These are phyloP conservation scores for Dictyostelium intermedium DNA, from an alignment of 78 protist species.

Conservation along the genomic window DNA sequence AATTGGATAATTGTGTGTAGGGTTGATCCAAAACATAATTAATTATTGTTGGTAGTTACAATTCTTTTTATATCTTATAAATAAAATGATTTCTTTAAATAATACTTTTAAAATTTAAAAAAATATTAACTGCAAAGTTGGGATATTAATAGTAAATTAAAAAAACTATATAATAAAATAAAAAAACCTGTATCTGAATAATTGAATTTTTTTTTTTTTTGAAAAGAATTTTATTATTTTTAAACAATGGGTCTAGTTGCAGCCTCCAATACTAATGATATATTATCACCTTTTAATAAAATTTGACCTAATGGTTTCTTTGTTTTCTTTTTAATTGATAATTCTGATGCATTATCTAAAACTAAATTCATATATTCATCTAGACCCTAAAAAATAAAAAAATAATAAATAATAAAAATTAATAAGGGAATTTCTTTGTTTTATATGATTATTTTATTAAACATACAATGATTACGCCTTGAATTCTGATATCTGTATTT, in stretches of 20 bases:
- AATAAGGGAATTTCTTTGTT: no score
- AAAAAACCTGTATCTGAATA: no score
- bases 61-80: no score
- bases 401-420: not conserved
- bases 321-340: constrained; percentile 88
- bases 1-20: no score
- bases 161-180: no score
- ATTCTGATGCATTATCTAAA: constrained; percentile 95
- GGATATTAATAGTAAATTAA: no score
- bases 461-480: constrained; percentile 92
- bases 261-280: constrained; percentile 87
- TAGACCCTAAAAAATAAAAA: constrained; percentile 87
- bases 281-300: constrained; percentile 96
- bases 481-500: constrained; percentile 89
- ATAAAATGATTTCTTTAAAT: no score
- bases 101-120: no score
- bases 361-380: constrained; percentile 98
- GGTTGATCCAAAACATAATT: no score
- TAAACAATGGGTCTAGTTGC: constrained; percentile 8
- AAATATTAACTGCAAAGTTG: no score
- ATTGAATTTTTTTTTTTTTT: not conserved
- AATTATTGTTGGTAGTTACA: no score
- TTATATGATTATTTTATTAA: no score
- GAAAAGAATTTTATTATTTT: not conserved
- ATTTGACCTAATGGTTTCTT: constrained; percentile 89